Evolutionary conservation across 176 grass and related monocot species (phyloP), one percentile per base, ranked within the genome.

Genomic region (Phyllostachys edulis): DNA sequence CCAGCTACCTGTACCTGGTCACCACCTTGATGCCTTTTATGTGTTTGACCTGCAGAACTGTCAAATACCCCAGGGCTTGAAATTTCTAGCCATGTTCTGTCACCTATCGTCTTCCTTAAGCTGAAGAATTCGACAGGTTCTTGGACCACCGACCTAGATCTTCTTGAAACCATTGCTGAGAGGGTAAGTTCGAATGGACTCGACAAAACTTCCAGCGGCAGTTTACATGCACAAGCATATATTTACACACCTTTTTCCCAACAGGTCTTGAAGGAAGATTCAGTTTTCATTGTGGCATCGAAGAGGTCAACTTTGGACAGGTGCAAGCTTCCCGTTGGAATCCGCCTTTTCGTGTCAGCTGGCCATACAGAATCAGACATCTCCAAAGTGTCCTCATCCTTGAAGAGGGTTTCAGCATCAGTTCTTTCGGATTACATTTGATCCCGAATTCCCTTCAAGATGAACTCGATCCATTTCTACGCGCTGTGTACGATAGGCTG

Each of bases 191-290:
- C 0, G 41, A 57, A 74, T 63, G 41, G 50, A 46, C 5, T 29
- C n/a, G 1, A 41, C 6, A 24, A 49, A 74, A 79, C 29, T 49
- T 86, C 13, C 13, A 67, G 45, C 0, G 42, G 44, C 62, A 76
- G 12, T 67, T 81, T 41, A 40, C 64, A 41, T 49, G 38, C 3
- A 57, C 54, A 88, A 36, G 38, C 68, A 63, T 51, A 21, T 73
- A 64, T 45, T 85, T 71, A 83, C 79, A 69, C 26, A 18, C 74
- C 67, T 2, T 47, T 81, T 84, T 38, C 42, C 60, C 13, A 26
- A 71, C 73, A 98, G 96, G 63, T 87, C 49, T 81, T 95, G 84
- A 88, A 92, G 73, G 93, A 98, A 80, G 96, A 98, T 90, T 95
- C 91, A 9, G 92, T 98, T 76, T 91, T 95, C 76, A 78, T 98